phyloP scores from a whole-genome alignment of 1,284 basidiomycete species.

The Bjerkandera adusta region DNA sequence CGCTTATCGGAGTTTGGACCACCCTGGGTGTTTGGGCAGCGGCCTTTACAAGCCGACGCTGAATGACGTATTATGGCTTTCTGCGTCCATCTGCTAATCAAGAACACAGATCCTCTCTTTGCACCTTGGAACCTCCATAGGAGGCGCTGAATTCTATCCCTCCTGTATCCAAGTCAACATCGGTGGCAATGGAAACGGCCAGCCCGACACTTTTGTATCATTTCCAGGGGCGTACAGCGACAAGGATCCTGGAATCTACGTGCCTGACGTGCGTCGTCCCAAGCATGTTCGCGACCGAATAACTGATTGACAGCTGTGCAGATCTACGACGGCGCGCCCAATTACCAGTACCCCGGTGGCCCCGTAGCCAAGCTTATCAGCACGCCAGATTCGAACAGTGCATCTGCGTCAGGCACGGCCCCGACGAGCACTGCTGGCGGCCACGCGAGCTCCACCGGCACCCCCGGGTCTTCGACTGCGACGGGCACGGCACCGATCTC shows the following conservation, averaged over 20 bases:
- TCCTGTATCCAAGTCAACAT: conserved; percentile 60
- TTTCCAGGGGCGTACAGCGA: conserved; percentile 69
- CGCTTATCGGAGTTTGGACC: too few species aligned
- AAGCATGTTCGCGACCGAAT: conserved; percentile 1
- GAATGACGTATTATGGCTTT: background rate
- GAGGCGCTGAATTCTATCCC: conserved; percentile 71
- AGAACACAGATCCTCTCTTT: conserved; percentile 54
- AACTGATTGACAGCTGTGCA: conserved; percentile 14
- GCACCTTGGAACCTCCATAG: conserved; percentile 46
- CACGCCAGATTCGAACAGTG: conserved; percentile 15
- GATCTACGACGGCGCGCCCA: conserved; percentile 32
- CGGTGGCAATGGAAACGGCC: conserved; percentile 47
- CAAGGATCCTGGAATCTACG: conserved; percentile 58
- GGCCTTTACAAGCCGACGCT: too few species aligned
- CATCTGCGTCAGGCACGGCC: conserved; percentile 8
- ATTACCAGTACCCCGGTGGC: conserved; percentile 39
- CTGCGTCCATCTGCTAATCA: background rate
- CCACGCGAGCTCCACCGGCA: too few species aligned
- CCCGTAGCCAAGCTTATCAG: conserved; percentile 27
- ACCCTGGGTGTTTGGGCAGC: too few species aligned
- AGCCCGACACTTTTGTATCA: conserved; percentile 47
- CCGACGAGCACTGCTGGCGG: too few species aligned
- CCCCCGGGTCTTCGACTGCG: too few species aligned
- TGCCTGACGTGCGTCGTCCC: conserved; percentile 37
- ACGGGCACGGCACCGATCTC: too few species aligned